Evolutionary conservation across 768 basidiomycete species (phyloP), one percentile per base, ranked within the genome.

Genomic region (Serendipita sp.): DNA sequence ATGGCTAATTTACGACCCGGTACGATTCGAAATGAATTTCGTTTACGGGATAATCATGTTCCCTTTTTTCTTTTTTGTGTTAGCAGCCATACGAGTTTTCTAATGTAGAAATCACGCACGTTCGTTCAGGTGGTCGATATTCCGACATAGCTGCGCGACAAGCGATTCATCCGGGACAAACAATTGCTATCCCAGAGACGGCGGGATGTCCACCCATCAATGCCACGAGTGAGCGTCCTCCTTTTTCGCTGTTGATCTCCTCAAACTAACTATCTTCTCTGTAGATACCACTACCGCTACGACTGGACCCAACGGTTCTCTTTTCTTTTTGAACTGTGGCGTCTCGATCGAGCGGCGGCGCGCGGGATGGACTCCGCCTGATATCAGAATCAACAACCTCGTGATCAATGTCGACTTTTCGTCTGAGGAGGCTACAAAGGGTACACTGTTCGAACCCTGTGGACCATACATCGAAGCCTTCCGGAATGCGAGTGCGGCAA

Each of bases 241-340:
- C 45, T 48, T 48, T 5, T 48, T n/a, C 2, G 1, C 45, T 20
- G 7, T 9, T 17, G 5, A 48, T 17, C 2, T 9, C 26, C 5
- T 48, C 5, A 20, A 1, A 48, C 1, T 9, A 17, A 9, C 45
- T 28, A 48, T 48, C 5, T 20, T 5, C 2, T 48, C 26, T 5
- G 1, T 31, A 58, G 30, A n/a, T 33, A 31, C 20, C 9, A 50
- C 45, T 17, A 50, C 45, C 5, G 5, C 20, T 24, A 58, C 53
- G 11, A 58, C 53, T 7, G 53, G 53, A 4, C 53, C 53, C 1
- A 58, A 58, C 24, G 53, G 53, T 11, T 58, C 53, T n/a, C 20
- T 58, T n/a, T 58, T 58, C 24, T 58, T 58, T 28, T 24, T 58
- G 11, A 58, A 11, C 24, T 58, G 53, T n/a, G 53, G 53, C 22